Evolutionary conservation across 208 protist species (phyloP).

Genomic region (Phytomonas serpens): DNA sequence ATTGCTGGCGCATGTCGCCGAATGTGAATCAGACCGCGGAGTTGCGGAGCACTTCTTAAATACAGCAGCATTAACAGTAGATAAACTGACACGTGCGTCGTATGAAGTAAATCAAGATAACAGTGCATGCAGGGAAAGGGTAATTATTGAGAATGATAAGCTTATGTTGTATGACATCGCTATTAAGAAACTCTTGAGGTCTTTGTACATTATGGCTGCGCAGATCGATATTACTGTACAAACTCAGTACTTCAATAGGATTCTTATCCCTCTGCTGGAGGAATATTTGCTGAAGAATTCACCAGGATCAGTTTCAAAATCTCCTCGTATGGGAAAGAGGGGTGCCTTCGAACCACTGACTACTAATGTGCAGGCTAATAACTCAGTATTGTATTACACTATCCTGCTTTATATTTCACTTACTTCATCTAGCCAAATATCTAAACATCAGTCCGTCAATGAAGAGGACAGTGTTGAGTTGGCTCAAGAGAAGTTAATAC

Average conservation of each 20-base stretch:
- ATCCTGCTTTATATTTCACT: neutral
- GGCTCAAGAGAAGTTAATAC: neutral
- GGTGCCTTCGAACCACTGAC: neutral
- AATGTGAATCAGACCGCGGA: constrained; percentile 22
- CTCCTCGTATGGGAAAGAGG: neutral
- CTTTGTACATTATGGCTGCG: constrained; percentile 22
- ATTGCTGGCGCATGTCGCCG: constrained; percentile 32
- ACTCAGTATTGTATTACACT: neutral
- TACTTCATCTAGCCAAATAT: neutral
- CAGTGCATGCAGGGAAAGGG: constrained; percentile 14
- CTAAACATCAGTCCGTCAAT: neutral
- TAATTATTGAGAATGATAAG: neutral
- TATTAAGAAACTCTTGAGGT: constrained; percentile 16
- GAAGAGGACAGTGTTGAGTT: neutral
- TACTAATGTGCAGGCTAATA: neutral
- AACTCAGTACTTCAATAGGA: constrained; percentile 12
- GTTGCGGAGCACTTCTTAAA: constrained; percentile 22
- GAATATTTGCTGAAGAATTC: neutral
- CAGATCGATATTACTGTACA: constrained; percentile 11
- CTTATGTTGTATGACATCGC: constrained; percentile 11
- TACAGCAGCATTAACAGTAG: constrained; percentile 16
- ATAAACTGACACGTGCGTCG: constrained; percentile 11
- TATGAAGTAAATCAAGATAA: neutral
- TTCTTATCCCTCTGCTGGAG: constrained; percentile 18
- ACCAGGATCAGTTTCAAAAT: neutral